Evolutionary conservation across 352 stramenopile species (phyloP).

Genomic region (Globisporangium heterothallicum): DNA sequence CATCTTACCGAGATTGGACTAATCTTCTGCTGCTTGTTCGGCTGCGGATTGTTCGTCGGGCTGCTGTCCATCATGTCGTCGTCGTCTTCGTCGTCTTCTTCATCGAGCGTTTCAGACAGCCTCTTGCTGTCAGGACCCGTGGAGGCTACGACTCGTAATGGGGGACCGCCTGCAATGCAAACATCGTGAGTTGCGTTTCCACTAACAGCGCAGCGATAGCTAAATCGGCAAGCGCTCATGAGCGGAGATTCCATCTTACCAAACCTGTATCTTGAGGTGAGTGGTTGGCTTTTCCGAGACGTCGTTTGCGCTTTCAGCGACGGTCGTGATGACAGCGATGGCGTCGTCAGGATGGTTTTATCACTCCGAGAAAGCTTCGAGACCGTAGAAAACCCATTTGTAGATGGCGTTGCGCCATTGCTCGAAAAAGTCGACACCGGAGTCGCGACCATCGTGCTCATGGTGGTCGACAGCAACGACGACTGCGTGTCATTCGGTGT

Average conservation of each 20-base stretch:
- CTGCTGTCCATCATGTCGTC: slow-evolving; percentile 24
- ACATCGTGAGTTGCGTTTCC: background rate
- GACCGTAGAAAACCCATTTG: slow-evolving; percentile 34
- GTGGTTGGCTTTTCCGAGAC: slow-evolving; percentile 33
- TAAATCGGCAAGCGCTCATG: no score
- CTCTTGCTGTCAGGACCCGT: slow-evolving; percentile 14
- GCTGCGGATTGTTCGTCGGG: slow-evolving; percentile 10
- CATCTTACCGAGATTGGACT: slow-evolving; percentile 4
- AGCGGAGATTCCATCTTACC: slow-evolving; percentile 13
- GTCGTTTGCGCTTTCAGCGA: slow-evolving; percentile 44
- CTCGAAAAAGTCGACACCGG: slow-evolving; percentile 4
- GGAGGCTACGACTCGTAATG: slow-evolving; percentile 45
- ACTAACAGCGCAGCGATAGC: no score
- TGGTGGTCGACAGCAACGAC: slow-evolving; percentile 7
- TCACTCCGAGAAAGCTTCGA: slow-evolving; percentile 28
- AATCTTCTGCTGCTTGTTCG: slow-evolving; percentile 15
- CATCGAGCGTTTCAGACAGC: slow-evolving; percentile 27
- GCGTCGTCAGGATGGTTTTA: slow-evolving; percentile 38
- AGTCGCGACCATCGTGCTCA: slow-evolving; percentile 16
- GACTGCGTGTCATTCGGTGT: slow-evolving; percentile 13
- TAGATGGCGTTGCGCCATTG: slow-evolving; percentile 14
- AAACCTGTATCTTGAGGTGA: slow-evolving; percentile 29
- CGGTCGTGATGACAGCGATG: slow-evolving; percentile 31
- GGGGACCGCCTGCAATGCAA: slow-evolving; percentile 13
- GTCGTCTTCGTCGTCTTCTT: slow-evolving; percentile 38